These are phyloP conservation scores for Aspergillus clavatus DNA, from an alignment of 2,329 filamentous ascomycete species.

Conservation along the genomic window DNA sequence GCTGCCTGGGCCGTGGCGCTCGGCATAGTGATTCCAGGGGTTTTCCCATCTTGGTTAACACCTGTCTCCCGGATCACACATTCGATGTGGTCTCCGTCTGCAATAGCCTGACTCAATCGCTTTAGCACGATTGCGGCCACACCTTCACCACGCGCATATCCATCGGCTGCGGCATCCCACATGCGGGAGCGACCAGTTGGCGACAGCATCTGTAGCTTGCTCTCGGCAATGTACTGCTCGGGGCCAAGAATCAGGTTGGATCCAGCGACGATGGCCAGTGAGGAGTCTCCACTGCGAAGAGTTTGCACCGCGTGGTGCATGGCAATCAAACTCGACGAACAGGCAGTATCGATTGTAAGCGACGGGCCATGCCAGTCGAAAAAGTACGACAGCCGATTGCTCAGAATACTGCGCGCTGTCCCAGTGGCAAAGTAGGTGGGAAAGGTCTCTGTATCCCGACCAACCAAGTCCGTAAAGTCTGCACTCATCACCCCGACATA, in stretches of 20 bases:
- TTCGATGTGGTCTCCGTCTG: conserved; percentile 16
- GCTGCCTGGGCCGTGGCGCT: conserved; percentile 32
- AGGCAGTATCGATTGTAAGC: conserved; percentile 30
- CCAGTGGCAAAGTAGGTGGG: conserved; percentile 14
- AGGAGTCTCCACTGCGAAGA: conserved; percentile 17
- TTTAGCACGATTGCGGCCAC: conserved; percentile 31
- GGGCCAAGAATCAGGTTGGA: conserved; percentile 20
- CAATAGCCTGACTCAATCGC: conserved; percentile 24
- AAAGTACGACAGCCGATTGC: conserved; percentile 30
- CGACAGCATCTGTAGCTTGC: conserved; percentile 32
- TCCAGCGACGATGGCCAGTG: conserved; percentile 19
- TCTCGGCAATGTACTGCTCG: conserved; percentile 20
- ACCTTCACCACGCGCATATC: conserved; percentile 35
- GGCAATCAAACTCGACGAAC: conserved; percentile 36
- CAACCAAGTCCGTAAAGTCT: conserved; percentile 16
- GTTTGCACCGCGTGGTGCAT: conserved; percentile 36
- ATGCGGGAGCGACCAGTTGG: conserved; percentile 30
- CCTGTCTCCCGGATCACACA: conserved; percentile 12
- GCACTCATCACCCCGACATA: conserved; percentile 14
- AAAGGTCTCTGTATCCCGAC: conserved; percentile 11
- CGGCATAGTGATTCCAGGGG: conserved; percentile 21
- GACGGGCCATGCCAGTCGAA: conserved; percentile 36
- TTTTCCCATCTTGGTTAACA: conserved; percentile 15
- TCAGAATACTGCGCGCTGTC: conserved; percentile 6
- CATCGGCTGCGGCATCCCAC: conserved; percentile 33